Conservation (phyloP, 2,329 filamentous ascomycete species). For the Akanthomyces muscarius region DNA sequence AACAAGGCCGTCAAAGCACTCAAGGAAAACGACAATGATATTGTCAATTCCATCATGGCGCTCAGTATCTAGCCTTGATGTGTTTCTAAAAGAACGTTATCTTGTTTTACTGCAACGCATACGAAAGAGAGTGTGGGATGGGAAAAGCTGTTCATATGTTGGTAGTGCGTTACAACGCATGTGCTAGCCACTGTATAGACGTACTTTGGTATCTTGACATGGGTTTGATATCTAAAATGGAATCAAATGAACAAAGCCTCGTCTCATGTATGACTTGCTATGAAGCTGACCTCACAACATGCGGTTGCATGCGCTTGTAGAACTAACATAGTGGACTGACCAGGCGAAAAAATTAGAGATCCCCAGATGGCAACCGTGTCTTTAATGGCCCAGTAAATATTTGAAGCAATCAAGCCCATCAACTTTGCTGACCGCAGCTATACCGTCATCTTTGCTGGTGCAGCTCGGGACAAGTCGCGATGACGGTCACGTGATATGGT, state of each 20-base stretch:
- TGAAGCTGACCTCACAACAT: not conserved
- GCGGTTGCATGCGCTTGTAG: not conserved
- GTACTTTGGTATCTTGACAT: constrained; percentile 3
- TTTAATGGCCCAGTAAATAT: not conserved
- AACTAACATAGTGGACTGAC: not conserved
- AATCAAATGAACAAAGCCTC: constrained; percentile 15
- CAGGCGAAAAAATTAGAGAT: not conserved
- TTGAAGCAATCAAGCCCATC: not conserved
- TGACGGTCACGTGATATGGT: constrained; percentile 17
- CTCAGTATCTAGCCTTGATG: constrained; percentile 64
- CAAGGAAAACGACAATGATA: constrained; percentile 99
- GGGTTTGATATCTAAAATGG: constrained; percentile 16
- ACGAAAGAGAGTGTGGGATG: constrained; percentile 12
- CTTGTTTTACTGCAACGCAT: constrained; percentile 14
- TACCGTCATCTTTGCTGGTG: not conserved
- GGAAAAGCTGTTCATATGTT: constrained; percentile 18
- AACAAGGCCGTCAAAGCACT: constrained; percentile 99
- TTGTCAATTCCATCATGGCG: constrained; percentile 99
- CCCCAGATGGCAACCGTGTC: not conserved
- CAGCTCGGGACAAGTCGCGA: constrained; percentile 16
- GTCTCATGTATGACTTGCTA: not conserved
- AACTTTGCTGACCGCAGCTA: not conserved
- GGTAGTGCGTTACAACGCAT: constrained; percentile 16
- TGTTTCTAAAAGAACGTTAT: constrained; percentile 20
- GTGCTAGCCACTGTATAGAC: constrained; percentile 14